Percentiles rank a stretch among this genome's conserved stretches.
Evolutionary conservation across 2,329 filamentous ascomycete genomes (phyloP).

Genomic region (Alternaria dauci): DNA sequence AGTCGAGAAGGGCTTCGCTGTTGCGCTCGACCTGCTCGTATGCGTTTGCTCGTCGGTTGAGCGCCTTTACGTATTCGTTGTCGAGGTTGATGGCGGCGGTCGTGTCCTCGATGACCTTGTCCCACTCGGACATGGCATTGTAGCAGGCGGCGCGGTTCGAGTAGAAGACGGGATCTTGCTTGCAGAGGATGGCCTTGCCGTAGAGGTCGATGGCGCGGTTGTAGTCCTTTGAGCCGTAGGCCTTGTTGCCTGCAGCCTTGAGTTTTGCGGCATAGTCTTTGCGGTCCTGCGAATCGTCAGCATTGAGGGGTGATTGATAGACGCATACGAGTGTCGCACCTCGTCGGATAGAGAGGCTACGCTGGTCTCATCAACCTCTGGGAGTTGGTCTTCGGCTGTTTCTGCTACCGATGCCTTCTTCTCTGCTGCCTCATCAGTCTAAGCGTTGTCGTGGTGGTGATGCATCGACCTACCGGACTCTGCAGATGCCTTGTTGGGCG

Average conservation of each 20-base stretch:
- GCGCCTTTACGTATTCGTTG: slow-evolving; percentile 94
- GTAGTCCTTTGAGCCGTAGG: slow-evolving; percentile 94
- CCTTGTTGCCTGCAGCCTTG: slow-evolving; percentile 95
- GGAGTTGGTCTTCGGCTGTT: slow-evolving; percentile 56
- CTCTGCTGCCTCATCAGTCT: slow-evolving; percentile 43
- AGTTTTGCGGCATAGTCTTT: slow-evolving; percentile 89
- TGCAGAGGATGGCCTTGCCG: slow-evolving; percentile 94
- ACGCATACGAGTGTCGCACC: slow-evolving; percentile 28
- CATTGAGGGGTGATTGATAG: not conserved
- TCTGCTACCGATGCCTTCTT: slow-evolving; percentile 50
- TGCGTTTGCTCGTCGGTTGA: slow-evolving; percentile 94
- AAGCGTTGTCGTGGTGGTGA: not conserved
- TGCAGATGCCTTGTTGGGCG: slow-evolving; percentile 43
- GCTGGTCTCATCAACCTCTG: slow-evolving; percentile 58
- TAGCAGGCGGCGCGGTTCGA: slow-evolving; percentile 98
- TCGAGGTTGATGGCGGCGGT: slow-evolving; percentile 94
- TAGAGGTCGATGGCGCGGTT: slow-evolving; percentile 93
- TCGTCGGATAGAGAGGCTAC: slow-evolving; percentile 56
- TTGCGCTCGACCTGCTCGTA: slow-evolving; percentile 93
- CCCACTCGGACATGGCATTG: slow-evolving; percentile 91
- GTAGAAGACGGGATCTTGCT: slow-evolving; percentile 97
- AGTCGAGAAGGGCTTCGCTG: slow-evolving; percentile 95
- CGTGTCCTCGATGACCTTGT: slow-evolving; percentile 96
- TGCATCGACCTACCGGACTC: slow-evolving; percentile 41
- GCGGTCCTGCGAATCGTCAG: slow-evolving; percentile 69